Percentiles rank a stretch among this genome's conserved stretches.
Conservation (phyloP, 148 eudicot species). For the Heliamphora exappendiculata region DNA sequence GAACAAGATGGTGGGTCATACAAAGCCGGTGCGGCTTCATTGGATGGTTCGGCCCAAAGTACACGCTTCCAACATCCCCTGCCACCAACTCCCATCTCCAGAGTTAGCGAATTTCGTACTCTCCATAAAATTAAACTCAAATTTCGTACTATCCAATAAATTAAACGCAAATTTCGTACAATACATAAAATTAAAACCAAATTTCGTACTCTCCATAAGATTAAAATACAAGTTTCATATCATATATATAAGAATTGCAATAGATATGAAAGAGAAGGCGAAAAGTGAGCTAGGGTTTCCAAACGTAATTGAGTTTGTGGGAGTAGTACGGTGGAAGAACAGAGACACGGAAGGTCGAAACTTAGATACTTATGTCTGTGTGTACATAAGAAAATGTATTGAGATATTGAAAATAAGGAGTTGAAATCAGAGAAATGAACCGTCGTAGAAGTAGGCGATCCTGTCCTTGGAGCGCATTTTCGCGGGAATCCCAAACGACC, state of each 20-base stretch:
- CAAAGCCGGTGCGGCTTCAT: conserved; percentile 96
- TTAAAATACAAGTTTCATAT: not conserved
- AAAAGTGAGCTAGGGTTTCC: not conserved
- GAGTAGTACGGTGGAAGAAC: not conserved
- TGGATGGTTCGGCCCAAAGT: conserved; percentile 96
- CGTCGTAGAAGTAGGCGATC: conserved; percentile 93
- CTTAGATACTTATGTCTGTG: not conserved
- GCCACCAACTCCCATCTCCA: conserved; percentile 16
- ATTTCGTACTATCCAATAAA: not conserved
- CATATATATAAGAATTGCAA: not conserved
- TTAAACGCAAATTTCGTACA: not conserved
- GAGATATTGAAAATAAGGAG: not conserved
- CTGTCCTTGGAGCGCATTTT: conserved; percentile 83
- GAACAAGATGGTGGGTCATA: conserved; percentile 96
- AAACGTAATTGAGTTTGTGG: not conserved
- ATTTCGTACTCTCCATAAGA: not conserved
- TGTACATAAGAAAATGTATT: not conserved
- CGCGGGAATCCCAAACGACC: not conserved
- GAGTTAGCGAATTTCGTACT: conserved; percentile 15
- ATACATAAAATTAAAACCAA: no score
- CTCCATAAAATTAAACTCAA: not conserved
- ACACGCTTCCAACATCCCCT: conserved; percentile 95
- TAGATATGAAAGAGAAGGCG: not conserved
- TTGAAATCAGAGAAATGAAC: conserved; percentile 23
- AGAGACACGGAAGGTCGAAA: not conserved